phyloP scores from a whole-genome alignment of 805 yeast genomes.

The Sungouiella blattae region DNA sequence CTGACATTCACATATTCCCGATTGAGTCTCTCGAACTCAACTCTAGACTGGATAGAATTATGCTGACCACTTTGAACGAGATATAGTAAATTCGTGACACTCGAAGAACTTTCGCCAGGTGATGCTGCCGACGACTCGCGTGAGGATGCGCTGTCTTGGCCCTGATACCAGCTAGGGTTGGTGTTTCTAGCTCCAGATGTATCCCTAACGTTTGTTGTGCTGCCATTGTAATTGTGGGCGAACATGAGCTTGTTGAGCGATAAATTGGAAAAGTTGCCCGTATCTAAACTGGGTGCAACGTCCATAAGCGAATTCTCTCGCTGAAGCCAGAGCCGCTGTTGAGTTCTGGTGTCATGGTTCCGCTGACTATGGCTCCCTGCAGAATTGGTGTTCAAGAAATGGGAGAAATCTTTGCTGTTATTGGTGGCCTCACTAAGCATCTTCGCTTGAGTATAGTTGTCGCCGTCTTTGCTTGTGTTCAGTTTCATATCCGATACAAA shows the following conservation, averaged over 20 bases:
- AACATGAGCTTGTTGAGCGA: conserved; percentile 40
- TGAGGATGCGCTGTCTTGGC: not conserved
- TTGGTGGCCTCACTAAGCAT: not conserved
- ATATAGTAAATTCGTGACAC: conserved; percentile 11
- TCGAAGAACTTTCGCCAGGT: not conserved
- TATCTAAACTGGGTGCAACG: conserved; percentile 28
- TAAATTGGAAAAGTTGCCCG: conserved; percentile 36
- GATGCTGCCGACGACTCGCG: not conserved
- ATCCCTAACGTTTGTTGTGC: conserved; percentile 11
- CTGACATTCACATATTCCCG: conserved; percentile 70
- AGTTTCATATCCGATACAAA: conserved; percentile 24
- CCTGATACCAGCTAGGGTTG: too few species aligned
- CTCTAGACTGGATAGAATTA: conserved; percentile 56
- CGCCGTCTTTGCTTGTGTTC: conserved; percentile 6
- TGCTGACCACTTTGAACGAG: conserved; percentile 27
- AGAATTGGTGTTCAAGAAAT: conserved; percentile 24
- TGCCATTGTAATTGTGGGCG: conserved; percentile 26
- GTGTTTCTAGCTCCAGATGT: not conserved
- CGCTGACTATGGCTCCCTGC: conserved; percentile 7
- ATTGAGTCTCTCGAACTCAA: conserved; percentile 77
- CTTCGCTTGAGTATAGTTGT: not conserved
- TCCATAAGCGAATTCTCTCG: conserved; percentile 71
- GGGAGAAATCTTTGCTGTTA: conserved; percentile 25
- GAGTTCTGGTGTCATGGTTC: conserved; percentile 71
- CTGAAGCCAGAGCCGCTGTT: conserved; percentile 80